Evolutionary conservation across 768 basidiomycete genomes (phyloP).

Genomic region (Xerocomellus intermedius): DNA sequence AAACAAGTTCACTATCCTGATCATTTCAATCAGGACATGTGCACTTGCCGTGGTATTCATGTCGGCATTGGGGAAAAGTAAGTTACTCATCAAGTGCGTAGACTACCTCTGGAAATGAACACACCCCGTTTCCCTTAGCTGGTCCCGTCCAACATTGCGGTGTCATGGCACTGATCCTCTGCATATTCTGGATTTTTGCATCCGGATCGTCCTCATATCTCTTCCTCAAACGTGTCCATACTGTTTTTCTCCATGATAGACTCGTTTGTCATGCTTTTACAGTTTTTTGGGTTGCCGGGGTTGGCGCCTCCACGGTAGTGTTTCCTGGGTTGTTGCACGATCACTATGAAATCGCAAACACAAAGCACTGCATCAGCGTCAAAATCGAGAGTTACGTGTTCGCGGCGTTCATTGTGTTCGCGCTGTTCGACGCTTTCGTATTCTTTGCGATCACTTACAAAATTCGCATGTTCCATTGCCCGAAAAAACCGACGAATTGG

Average conservation of each 20-base stretch:
- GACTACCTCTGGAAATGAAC: background rate
- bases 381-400: conserved; percentile 23
- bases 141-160: conserved; percentile 25
- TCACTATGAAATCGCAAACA: conserved; percentile 32
- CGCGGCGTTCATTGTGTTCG: conserved; percentile 28
- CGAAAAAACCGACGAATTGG: conserved; percentile 10
- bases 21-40: conserved; percentile 9
- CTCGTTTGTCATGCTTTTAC: conserved; percentile 25
- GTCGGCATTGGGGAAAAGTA: conserved; percentile 21
- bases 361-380: conserved; percentile 31
- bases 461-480: conserved; percentile 21
- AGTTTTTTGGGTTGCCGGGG: conserved; percentile 32
- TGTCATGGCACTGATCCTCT: conserved; percentile 14
- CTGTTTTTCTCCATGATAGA: conserved; percentile 28
- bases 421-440: conserved; percentile 35
- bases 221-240: conserved; percentile 40
- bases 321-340: conserved; percentile 25
- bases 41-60: conserved; percentile 20
- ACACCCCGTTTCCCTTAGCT: conserved; percentile 4
- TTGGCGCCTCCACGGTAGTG: conserved; percentile 27
- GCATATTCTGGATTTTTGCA: conserved; percentile 20
- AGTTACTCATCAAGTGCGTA: background rate
- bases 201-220: conserved; percentile 33
- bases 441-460: conserved; percentile 35
- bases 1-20: conserved; percentile 1